phyloP scores from a whole-genome alignment of 2,329 filamentous ascomycete genomes.

The Saccharata proteae region DNA sequence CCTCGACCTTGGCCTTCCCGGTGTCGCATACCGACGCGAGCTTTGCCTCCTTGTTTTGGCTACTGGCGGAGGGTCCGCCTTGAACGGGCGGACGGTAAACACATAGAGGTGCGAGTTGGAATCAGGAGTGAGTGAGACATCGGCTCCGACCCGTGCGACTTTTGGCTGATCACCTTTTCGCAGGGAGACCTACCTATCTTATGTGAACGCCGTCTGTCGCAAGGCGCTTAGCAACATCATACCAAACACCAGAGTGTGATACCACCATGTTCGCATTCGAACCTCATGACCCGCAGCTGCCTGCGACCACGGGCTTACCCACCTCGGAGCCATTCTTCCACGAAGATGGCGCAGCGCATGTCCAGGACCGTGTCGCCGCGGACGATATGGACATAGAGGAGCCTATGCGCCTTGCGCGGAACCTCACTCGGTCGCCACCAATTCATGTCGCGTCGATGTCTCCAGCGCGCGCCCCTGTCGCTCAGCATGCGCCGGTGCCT shows the following conservation, averaged over 20 bases:
- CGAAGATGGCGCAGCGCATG: background rate
- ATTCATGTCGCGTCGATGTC: constrained; percentile 23
- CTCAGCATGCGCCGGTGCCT: constrained; percentile 11
- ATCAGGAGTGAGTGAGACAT: constrained; percentile 1
- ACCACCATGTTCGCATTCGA: constrained; percentile 9
- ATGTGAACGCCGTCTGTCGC: constrained; percentile 1
- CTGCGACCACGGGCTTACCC: constrained; percentile 1
- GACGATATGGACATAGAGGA: constrained; percentile 1
- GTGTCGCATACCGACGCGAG: constrained; percentile 31
- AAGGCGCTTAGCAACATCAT: background rate
- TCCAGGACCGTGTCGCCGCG: background rate
- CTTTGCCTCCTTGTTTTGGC: constrained; percentile 36
- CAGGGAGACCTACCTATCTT: background rate
- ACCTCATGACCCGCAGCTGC: constrained; percentile 8
- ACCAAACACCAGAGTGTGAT: constrained; percentile 2
- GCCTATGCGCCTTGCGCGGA: constrained; percentile 6
- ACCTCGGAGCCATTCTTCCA: constrained; percentile 2
- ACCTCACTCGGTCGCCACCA: constrained; percentile 19
- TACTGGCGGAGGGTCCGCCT: constrained; percentile 39
- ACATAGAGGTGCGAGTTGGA: constrained; percentile 5
- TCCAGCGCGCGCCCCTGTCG: constrained; percentile 16
- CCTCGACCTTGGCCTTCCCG: constrained; percentile 9
- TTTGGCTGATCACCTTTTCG: constrained; percentile 2
- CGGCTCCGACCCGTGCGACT: too few relatives aligned
- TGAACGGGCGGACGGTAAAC: constrained; percentile 42